Base-by-base conservation (phyloP, 768 basidiomycete species). In the Crassisporium funariophilum region DNA sequence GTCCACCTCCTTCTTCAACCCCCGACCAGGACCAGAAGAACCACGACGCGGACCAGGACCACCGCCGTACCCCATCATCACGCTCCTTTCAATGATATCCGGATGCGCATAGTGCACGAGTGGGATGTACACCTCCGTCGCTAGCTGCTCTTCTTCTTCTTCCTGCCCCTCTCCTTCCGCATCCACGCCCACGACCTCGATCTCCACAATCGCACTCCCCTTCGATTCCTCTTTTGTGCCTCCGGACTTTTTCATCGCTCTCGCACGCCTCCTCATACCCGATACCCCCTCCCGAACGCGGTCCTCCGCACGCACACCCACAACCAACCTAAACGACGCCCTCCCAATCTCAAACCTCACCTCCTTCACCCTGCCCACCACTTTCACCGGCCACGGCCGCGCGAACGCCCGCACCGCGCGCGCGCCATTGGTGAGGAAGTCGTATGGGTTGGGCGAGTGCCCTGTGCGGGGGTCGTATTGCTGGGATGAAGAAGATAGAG, bases 111-210 rank as follows among this genome's bases (percentile, higher is more conserved):
- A 99, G 63, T 99, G 97, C 15, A 95, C 84, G 39, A 92, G 74
- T 4, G 97, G 97, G 1, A 98, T 64, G 63, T 79, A 99, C 16
- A 98, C 84, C 74, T 97, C 97, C 15, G 93, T 98, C n/a, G 84
- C 77, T 1, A 81, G 67, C 13, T 72, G 70, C 2, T 64, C 62
- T 5, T 60, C 59, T 13, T 64, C 66, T 1, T 70, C 71, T 4
- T 65, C 56, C 0, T 52, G 67, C 9, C 52, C 56, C 12, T 49
- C 47, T n/a, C 54, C 49, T 1, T 67, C 69, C n/a, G 67, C 68
- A 56, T 88, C 87, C 21, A 76, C 76, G 0, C 79, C 53, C 1
- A 25, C 39, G 25, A 23, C 12, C 40, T 4, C 9, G 9, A 10
- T 25, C 23, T 24, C 21, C 23, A 15, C 35, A 4, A 13, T 5